Conservation (phyloP, 2,329 filamentous ascomycete genomes). For the Scedosporium aurantiacum region DNA sequence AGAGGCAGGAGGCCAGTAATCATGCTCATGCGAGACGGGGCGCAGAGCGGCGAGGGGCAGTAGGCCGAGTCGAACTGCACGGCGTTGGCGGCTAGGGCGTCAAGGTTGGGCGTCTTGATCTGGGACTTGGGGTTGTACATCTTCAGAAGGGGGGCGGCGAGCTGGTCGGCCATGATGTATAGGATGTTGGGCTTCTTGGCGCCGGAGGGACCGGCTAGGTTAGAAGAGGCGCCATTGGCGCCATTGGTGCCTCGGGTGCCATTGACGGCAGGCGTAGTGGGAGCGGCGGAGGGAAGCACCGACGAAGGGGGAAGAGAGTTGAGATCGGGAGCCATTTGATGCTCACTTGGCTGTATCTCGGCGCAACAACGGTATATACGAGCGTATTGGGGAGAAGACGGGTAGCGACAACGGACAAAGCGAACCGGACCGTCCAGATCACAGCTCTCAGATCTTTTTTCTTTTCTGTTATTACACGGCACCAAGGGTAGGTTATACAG, state of each 20-base stretch:
- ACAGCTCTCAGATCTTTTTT: no score
- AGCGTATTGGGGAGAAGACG: neutral
- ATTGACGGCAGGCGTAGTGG: conserved; percentile 11
- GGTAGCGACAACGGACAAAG: no score
- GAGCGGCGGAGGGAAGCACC: conserved; percentile 14
- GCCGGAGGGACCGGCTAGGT: neutral
- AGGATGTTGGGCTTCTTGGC: conserved; percentile 30
- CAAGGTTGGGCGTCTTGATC: conserved; percentile 86
- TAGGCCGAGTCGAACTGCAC: conserved; percentile 92
- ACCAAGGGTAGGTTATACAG: no score
- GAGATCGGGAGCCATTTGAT: conserved; percentile 58
- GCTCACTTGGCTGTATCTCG: neutral
- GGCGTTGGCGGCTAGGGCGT: conserved; percentile 66
- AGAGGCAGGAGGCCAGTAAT: conserved; percentile 85
- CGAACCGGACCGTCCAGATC: no score
- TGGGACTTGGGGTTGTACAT: conserved; percentile 83
- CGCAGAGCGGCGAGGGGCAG: conserved; percentile 86
- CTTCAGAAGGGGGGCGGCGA: conserved; percentile 80
- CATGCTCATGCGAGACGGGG: conserved; percentile 88
- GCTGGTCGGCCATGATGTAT: conserved; percentile 95
- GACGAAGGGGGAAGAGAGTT: conserved; percentile 56
- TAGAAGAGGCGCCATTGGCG: conserved; percentile 9
- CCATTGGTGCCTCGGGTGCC: conserved; percentile 12
- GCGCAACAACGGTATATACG: neutral
- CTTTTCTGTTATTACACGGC: no score